These are phyloP conservation scores for Entomophthora muscae DNA, from an alignment of 371 early-diverging fungal species.

Conservation along the genomic window DNA sequence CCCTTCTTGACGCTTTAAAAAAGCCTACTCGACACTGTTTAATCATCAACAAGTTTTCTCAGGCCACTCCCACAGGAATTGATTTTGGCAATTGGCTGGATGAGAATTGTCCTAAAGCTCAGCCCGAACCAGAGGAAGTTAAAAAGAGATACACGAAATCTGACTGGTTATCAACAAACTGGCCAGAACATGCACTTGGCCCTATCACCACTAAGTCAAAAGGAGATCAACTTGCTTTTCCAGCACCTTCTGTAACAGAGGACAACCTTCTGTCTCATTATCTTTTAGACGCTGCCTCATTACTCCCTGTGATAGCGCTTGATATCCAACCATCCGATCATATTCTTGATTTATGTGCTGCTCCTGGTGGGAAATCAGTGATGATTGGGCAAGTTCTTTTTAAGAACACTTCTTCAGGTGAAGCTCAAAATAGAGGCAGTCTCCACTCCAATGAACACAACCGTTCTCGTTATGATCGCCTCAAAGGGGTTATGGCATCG, in stretches of 20 bases:
- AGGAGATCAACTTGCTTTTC: not conserved
- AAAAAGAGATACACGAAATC: not conserved
- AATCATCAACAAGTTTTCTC: not conserved
- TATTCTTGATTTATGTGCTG: conserved; percentile 47
- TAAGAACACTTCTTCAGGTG: not conserved
- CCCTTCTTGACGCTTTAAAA: not conserved
- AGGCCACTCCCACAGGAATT: no score
- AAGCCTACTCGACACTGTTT: not conserved
- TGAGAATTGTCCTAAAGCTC: no score
- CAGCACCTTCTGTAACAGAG: not conserved
- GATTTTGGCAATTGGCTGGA: no score
- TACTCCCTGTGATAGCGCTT: conserved; percentile 32
- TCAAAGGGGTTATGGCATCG: not conserved
- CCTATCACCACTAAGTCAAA: not conserved
- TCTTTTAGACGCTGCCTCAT: conserved; percentile 47
- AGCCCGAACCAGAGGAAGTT: not conserved
- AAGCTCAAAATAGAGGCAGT: not conserved
- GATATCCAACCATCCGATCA: conserved; percentile 26
- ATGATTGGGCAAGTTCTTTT: conserved; percentile 9
- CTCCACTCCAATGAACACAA: not conserved
- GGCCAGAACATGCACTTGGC: not conserved
- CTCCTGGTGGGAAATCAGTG: conserved; percentile 43
- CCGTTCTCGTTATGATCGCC: not conserved
- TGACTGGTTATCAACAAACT: not conserved
- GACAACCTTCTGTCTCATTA: conserved; percentile 18